Base-by-base conservation (phyloP, 371 early-diverging fungal species). In the Dichotomocladium elegans region DNA sequence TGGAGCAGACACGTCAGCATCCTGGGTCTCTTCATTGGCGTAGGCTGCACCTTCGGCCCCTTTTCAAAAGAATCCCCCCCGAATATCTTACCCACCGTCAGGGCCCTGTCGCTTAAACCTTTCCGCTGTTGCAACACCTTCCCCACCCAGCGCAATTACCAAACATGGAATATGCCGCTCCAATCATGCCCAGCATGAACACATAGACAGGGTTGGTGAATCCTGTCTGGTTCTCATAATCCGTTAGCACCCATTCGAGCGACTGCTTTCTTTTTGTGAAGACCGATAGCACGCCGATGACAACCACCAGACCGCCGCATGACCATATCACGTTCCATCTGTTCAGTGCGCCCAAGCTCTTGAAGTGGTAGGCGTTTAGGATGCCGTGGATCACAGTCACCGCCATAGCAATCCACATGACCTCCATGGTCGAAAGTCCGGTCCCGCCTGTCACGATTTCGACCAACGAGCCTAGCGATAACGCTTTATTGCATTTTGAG, bases 251-350 rank as follows among this genome's bases (percentile, higher is more conserved):
- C 72, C 69, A 75, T 35, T 47, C 31, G 2, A 62, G 31, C 1
- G 60, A 24, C 45, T 60, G 60, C 42, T 61, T 68, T 11, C 55
- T 17, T 17, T 62, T 55, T 0, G 66, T 52, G 12, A 45, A 46
- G 2, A 37, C 26, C 15, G 66, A 53, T 8, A 75, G 29, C 12
- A 51, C 40, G 3, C 57, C 44, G 17, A 70, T 63, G 27, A 72
- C 61, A 12, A 63, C 26, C 4, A 70, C 2, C 3, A 75, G 54
- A 15, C 72, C 76, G 14, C 59, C 61, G 33, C 64, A 67, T 33
- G 76, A 69, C 72, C 72, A 75, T 41, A 69, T 65, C 5, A 75
- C 76, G 27, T 58, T 75, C 58, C 61, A 58, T 33, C 66, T 57
- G 49, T 72, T 75, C n/a, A 75, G 22, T 1, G 56, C 31, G 1